phyloP scores from a whole-genome alignment of 768 basidiomycete species.

The Russula emetica region DNA sequence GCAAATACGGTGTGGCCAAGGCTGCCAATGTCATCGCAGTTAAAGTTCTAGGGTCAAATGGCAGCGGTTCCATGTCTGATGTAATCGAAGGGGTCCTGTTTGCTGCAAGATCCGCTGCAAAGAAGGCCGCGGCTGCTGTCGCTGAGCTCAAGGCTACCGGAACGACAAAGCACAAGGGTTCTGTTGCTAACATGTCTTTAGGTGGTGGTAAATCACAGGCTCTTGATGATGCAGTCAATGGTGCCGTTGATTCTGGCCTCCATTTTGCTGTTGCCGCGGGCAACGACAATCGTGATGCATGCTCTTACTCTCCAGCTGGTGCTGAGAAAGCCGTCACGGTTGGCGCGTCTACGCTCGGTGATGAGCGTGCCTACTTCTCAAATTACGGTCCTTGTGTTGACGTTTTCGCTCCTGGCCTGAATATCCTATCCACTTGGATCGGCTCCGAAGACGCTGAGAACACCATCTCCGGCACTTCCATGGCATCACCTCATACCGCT shows the following conservation, averaged over 20 bases:
- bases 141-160: constrained; percentile 69
- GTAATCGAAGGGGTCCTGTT: constrained; percentile 85
- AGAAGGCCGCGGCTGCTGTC: constrained; percentile 56
- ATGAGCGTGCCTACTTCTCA: constrained; percentile 87
- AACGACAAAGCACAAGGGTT: constrained; percentile 84
- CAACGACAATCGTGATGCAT: constrained; percentile 85
- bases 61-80: constrained; percentile 92
- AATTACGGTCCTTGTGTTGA: constrained; percentile 91
- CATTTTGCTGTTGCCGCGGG: constrained; percentile 97
- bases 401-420: constrained; percentile 84
- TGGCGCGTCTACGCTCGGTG: constrained; percentile 79
- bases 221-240: constrained; percentile 81
- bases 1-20: constrained; percentile 95
- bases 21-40: constrained; percentile 83
- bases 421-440: constrained; percentile 84
- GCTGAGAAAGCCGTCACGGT: constrained; percentile 91
- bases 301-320: constrained; percentile 87
- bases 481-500: constrained; percentile 89
- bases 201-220: constrained; percentile 90
- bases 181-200: constrained; percentile 95
- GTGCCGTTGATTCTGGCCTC: constrained; percentile 75
- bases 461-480: constrained; percentile 84
- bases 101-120: constrained; percentile 54
- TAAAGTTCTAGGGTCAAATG: constrained; percentile 92
- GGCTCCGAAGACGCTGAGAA: constrained; percentile 51